These are phyloP conservation scores for Cymodocea nodosa DNA, from an alignment of 116 monocot species.

Conservation along the genomic window DNA sequence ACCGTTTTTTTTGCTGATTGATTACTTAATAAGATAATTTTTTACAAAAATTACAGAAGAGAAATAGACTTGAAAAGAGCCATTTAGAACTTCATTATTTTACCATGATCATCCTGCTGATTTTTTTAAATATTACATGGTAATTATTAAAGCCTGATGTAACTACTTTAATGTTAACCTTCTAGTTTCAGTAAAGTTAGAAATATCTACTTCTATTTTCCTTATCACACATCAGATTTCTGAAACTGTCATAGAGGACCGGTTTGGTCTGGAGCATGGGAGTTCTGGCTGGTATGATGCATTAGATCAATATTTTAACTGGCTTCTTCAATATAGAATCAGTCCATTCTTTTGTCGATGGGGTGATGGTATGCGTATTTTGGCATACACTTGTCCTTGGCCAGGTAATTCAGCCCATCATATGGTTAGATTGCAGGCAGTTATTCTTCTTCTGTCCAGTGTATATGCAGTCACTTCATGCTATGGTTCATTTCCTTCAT, in stretches of 20 bases:
- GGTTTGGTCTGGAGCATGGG: slow-evolving; percentile 83
- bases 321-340: slow-evolving; percentile 93
- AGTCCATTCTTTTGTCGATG: slow-evolving; percentile 99
- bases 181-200: background rate
- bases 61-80: too few species aligned
- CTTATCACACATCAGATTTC: slow-evolving; percentile 63
- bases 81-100: too few species aligned
- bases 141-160: background rate
- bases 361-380: slow-evolving; percentile 93
- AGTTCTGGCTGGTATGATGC: slow-evolving; percentile 78
- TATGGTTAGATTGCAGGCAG: too few species aligned
- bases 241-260: slow-evolving; percentile 99
- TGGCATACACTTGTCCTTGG: slow-evolving; percentile 98
- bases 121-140: background rate
- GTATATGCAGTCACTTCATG: background rate
- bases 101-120: background rate
- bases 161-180: too few species aligned
- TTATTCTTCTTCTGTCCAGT: background rate
- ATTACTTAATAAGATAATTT: too few species aligned
- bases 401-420: slow-evolving; percentile 44
- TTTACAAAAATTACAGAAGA: background rate
- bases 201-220: background rate
- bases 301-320: slow-evolving; percentile 75
- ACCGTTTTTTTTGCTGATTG: too few species aligned
- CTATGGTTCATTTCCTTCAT: background rate